Evolutionary conservation across 2,329 filamentous ascomycete species (phyloP).

Genomic region (Aspergillus aculeatinus): DNA sequence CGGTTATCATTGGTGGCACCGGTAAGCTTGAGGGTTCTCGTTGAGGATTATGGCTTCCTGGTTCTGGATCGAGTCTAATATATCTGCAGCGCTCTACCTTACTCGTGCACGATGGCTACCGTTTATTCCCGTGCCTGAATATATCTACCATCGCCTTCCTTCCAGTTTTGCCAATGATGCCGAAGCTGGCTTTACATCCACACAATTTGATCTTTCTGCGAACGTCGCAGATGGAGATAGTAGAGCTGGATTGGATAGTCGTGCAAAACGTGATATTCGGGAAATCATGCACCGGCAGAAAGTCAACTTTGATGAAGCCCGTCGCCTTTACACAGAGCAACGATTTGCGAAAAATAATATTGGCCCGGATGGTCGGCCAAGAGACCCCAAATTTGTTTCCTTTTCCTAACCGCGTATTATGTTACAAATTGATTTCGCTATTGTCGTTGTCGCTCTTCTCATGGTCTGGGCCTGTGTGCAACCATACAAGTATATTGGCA

Average conservation of each 20-base stretch:
- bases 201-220: constrained; percentile 75
- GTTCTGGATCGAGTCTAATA: constrained; percentile 7
- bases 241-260: constrained; percentile 76
- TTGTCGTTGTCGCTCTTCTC: not conserved
- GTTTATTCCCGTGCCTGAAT: constrained; percentile 63
- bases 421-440: not conserved
- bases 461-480: not conserved
- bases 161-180: constrained; percentile 78
- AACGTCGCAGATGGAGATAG: constrained; percentile 80
- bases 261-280: constrained; percentile 77
- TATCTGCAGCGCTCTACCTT: constrained; percentile 66
- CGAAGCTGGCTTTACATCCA: constrained; percentile 80
- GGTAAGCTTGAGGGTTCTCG: constrained; percentile 46
- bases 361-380: constrained; percentile 78
- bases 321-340: constrained; percentile 80
- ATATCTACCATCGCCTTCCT: constrained; percentile 76
- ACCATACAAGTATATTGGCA: not conserved
- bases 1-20: constrained; percentile 69
- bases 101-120: constrained; percentile 76
- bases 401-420: constrained; percentile 63
- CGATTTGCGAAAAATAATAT: constrained; percentile 86
- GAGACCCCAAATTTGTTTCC: constrained; percentile 93
- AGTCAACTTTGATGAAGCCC: constrained; percentile 86
- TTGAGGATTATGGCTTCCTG: not conserved
- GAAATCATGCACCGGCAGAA: constrained; percentile 84